phyloP scores from a whole-genome alignment of 2,329 filamentous ascomycete species.

The Talaromyces verruculosus region DNA sequence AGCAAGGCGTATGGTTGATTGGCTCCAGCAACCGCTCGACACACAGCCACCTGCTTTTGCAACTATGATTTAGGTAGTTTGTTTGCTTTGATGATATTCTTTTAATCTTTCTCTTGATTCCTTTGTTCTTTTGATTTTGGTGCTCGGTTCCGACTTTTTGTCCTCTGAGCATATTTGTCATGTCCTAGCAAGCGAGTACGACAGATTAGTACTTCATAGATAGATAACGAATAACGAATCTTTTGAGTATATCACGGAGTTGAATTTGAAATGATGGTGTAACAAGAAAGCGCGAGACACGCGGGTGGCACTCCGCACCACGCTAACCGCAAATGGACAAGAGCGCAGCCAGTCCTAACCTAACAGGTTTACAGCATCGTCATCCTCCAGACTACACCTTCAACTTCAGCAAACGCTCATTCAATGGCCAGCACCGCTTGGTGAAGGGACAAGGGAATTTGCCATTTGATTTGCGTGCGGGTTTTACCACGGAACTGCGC shows the following conservation, averaged over 20 bases:
- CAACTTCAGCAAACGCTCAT: not conserved
- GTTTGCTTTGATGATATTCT: not conserved
- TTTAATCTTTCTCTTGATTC: not conserved
- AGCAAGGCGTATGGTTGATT: constrained; percentile 31
- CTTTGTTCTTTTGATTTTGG: not conserved
- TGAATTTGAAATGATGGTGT: not conserved
- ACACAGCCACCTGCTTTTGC: constrained; percentile 30
- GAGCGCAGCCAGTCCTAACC: not conserved
- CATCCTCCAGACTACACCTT: constrained; percentile 7
- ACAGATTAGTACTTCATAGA: not conserved
- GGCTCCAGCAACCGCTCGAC: constrained; percentile 32
- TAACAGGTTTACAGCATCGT: constrained; percentile 13
- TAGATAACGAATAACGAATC: not conserved
- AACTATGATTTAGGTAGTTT: not conserved
- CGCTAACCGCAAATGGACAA: constrained; percentile 14
- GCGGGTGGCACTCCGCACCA: not conserved
- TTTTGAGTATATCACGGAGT: not conserved
- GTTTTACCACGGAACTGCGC: not conserved
- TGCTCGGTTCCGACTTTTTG: not conserved
- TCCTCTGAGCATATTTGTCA: not conserved
- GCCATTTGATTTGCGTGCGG: not conserved
- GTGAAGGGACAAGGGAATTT: not conserved
- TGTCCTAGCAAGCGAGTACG: not conserved
- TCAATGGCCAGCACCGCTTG: constrained; percentile 1
- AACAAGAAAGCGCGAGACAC: not conserved